Evolutionary conservation across 1,139 yeast species (phyloP), one percentile per base, ranked within the genome.

Genomic region (Candida anutae): DNA sequence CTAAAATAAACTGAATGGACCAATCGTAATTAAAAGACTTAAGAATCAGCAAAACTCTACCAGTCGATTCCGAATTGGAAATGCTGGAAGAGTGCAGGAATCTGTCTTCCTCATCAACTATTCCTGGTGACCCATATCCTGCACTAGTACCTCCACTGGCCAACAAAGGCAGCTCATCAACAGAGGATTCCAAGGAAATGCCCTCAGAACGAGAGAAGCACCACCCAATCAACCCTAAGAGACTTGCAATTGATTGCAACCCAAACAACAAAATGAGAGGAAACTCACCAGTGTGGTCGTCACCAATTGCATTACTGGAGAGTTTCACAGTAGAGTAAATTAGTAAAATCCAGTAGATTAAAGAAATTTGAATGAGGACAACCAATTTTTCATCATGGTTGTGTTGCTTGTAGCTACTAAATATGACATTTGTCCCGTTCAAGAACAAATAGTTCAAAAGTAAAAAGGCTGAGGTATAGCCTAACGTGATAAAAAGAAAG

Each of bases 341-440:
- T 30, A 80, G 58, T 0, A 56, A 39, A 0, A 63, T 31, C 94
- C 94, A 84, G 33, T 69, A 58, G 2, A 72, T 31, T 15, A 68
- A 48, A 13, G 77, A 66, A 9, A 73, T 50, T 49, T 80, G 79
- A 18, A 81, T 44, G n/a, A 80, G 59, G 2, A 73, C 63, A 23
- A 80, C 60, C 35, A 83, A 65, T 48, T 84, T 85, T 43, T 81
- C 85, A 46, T 77, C 93, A 40, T 77, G 81, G 18, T 76, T 71
- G 18, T 51, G 36, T 6, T 81, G 77, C 40, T 69, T 66, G 25
- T 69, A 44, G 33, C 62, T 57, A 28, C 66, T 63, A 34, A 74
- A 64, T 11, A 70, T 38, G 22, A 46, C 40, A 32, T 62, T 63
- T 22, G 61, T 42, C 9, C 58, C 55, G 17, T 78, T 74, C 40